A percentile compares a stretch with the other conserved stretches of the same genome.
Conservation (phyloP, 257 asterid species). For the Handroanthus guayacan region DNA sequence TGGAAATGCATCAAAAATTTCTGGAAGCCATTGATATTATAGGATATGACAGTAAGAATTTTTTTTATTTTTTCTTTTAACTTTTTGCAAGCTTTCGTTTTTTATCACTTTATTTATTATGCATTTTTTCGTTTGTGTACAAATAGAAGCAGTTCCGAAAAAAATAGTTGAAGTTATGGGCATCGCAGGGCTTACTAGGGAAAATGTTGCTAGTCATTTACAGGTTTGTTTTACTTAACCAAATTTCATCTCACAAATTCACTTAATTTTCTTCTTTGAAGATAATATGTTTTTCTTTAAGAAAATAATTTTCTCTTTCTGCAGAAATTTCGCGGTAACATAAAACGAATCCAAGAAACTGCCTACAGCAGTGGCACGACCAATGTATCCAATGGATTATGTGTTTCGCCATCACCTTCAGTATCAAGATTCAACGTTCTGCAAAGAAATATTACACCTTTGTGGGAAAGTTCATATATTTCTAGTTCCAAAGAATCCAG, state of each 20-base stretch:
- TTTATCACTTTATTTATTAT: background rate
- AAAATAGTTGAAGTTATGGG: constrained; percentile 75
- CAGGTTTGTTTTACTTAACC: constrained; percentile 55
- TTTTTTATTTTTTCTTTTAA: background rate
- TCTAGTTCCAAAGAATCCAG: constrained; percentile 16
- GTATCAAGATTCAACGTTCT: constrained; percentile 5
- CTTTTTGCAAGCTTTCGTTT: background rate
- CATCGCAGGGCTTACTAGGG: constrained; percentile 69
- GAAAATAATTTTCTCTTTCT: constrained; percentile 6
- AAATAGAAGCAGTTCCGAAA: constrained; percentile 75
- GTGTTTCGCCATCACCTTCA: constrained; percentile 23
- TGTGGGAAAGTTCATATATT: constrained; percentile 15
- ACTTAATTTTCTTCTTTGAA: constrained; percentile 16
- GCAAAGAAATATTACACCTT: constrained; percentile 9
- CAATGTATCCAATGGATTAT: constrained; percentile 28
- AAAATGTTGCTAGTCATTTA: constrained; percentile 84
- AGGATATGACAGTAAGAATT: constrained; percentile 58
- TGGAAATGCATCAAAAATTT: constrained; percentile 66
- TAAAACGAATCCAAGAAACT: constrained; percentile 49
- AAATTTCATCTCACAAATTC: constrained; percentile 28
- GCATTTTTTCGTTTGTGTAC: background rate
- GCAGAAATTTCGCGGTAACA: constrained; percentile 70
- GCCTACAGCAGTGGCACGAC: constrained; percentile 14
- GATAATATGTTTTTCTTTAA: background rate
- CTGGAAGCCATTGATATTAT: constrained; percentile 61